These are phyloP conservation scores for Anaeromyces robustus DNA, from an alignment of 192 early-diverging fungal genomes.

Conservation along the genomic window DNA sequence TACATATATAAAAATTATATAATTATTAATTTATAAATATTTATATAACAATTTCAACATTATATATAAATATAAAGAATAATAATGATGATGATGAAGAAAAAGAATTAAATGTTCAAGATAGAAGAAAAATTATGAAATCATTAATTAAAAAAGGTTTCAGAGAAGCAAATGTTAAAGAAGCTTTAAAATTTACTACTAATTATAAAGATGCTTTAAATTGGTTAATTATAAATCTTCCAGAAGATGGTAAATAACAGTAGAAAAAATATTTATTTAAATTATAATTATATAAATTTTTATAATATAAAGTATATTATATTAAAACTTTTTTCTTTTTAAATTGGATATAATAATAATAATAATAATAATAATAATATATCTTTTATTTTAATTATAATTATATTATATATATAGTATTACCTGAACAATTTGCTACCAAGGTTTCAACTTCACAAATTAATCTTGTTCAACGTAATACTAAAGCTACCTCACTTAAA, in stretches of 20 bases:
- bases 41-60: no score
- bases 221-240: slow-evolving; percentile 83
- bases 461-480: background rate
- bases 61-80: slow-evolving; percentile 2
- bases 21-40: no score
- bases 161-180: slow-evolving; percentile 46
- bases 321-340: background rate
- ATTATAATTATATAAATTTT: background rate
- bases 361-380: no score
- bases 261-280: no score
- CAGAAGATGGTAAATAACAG: slow-evolving; percentile 76
- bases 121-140: slow-evolving; percentile 4
- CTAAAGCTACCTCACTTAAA: background rate
- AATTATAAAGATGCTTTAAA: slow-evolving; percentile 40
- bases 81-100: slow-evolving; percentile 15
- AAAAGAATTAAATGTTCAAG: slow-evolving; percentile 8
- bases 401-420: background rate
- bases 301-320: background rate
- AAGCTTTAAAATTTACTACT: slow-evolving; percentile 44
- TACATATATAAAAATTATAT: no score
- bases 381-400: no score
- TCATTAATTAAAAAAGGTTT: slow-evolving; percentile 50
- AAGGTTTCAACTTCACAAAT: background rate
- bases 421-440: background rate
- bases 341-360: background rate